These are phyloP conservation scores for Apiotrichum gracile DNA, from an alignment of 1,284 basidiomycete genomes.

Conservation along the genomic window DNA sequence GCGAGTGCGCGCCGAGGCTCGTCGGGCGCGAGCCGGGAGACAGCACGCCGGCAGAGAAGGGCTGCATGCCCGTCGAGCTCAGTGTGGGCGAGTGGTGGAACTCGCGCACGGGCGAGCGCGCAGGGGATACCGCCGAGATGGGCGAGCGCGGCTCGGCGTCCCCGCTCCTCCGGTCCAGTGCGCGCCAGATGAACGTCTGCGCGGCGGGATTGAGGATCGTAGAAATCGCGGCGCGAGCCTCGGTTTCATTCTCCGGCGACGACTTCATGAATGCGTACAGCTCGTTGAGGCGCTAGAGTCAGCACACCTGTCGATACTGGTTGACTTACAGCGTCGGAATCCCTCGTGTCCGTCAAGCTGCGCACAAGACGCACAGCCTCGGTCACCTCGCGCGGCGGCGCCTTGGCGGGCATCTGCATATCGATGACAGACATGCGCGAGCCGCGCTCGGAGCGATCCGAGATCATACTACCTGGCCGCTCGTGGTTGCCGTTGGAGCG, in stretches of 20 bases:
- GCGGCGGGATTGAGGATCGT: conserved; percentile 31
- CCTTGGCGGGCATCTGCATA: conserved; percentile 22
- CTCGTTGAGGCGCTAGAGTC: conserved; percentile 87
- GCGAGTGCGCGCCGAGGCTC: conserved; percentile 2
- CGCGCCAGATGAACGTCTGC: conserved; percentile 36
- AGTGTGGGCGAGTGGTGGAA: conserved; percentile 15
- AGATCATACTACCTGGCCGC: conserved; percentile 8
- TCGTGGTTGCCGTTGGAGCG: conserved; percentile 1
- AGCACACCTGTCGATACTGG: conserved; percentile 21
- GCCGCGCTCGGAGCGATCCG: conserved; percentile 5
- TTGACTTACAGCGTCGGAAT: conserved; percentile 67
- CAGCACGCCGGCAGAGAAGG: conserved; percentile 7
- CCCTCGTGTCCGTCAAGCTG: conserved; percentile 70
- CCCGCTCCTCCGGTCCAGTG: conserved; percentile 31
- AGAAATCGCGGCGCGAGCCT: conserved; percentile 59
- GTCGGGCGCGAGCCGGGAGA: conserved; percentile 8
- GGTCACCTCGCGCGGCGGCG: conserved; percentile 52
- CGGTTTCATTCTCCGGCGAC: conserved; percentile 77
- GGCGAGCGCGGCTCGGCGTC: conserved; percentile 30
- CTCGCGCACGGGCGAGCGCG: conserved; percentile 18
- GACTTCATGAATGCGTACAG: conserved; percentile 89
- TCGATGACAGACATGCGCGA: conserved; percentile 32
- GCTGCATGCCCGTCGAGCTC: conserved; percentile 11
- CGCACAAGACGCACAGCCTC: conserved; percentile 36
- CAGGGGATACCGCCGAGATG: not conserved